A percentile compares a stretch with the other conserved stretches of the same genome.
phyloP scores from a whole-genome alignment of 2,329 filamentous ascomycete species.

The Phialophora macrospora region DNA sequence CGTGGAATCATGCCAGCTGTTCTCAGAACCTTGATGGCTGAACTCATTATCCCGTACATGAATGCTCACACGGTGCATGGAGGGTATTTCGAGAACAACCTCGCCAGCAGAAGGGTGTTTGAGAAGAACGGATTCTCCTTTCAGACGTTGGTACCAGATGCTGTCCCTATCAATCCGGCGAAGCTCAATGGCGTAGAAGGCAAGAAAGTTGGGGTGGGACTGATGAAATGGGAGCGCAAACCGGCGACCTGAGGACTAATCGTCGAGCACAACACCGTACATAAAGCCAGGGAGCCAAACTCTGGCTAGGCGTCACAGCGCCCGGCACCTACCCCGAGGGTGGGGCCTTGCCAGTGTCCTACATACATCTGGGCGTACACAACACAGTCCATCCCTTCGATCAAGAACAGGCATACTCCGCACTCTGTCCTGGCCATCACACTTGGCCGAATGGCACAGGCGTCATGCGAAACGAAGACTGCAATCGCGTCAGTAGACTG shows the following conservation, averaged over 20 bases:
- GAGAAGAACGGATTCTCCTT: constrained; percentile 41
- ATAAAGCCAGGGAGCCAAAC: neutral
- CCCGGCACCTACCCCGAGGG: too few relatives aligned
- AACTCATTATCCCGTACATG: constrained; percentile 43
- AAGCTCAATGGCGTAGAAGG: constrained; percentile 16
- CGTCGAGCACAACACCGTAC: neutral
- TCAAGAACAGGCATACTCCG: neutral
- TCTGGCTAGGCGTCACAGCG: neutral
- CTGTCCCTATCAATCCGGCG: constrained; percentile 5
- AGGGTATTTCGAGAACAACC: constrained; percentile 39
- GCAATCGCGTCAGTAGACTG: neutral
- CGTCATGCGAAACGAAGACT: neutral
- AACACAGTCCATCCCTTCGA: neutral
- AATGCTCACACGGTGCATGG: constrained; percentile 38
- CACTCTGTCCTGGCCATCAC: neutral
- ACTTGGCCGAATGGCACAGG: neutral
- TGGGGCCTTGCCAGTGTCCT: too few relatives aligned
- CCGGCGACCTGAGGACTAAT: neutral
- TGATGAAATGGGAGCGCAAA: constrained; percentile 20
- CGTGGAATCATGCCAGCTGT: constrained; percentile 43
- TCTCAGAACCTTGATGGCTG: constrained; percentile 37
- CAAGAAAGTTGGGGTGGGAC: constrained; percentile 21
- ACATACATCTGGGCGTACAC: neutral
- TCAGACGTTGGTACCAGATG: constrained; percentile 15
- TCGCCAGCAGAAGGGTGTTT: constrained; percentile 41